Conservation (phyloP, 441 rosid genomes). For the Lepidium campestre region DNA sequence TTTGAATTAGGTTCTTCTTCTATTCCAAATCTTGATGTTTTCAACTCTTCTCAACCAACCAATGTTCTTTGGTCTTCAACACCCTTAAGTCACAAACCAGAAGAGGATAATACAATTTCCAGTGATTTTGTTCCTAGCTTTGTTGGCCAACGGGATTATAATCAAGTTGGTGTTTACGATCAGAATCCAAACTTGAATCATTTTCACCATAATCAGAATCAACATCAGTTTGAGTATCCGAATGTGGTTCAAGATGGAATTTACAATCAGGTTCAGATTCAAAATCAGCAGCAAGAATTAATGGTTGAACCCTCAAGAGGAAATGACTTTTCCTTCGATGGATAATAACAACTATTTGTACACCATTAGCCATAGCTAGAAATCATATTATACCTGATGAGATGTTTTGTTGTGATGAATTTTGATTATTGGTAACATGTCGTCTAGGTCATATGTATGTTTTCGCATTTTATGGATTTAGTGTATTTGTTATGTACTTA, state of each 20-base stretch:
- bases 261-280: neutral
- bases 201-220: neutral
- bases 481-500: neutral
- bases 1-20: conserved; percentile 2
- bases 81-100: neutral
- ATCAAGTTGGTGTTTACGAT: neutral
- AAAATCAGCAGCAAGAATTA: neutral
- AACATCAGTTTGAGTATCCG: neutral
- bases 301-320: neutral
- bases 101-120: neutral
- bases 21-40: neutral
- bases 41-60: neutral
- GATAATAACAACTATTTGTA: neutral
- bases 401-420: neutral
- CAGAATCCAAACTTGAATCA: neutral
- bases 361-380: neutral
- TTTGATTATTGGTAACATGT: neutral
- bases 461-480: neutral
- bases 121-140: neutral
- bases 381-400: neutral
- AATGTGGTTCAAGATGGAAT: neutral
- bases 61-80: neutral
- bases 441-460: neutral
- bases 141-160: neutral
- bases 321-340: neutral